phyloP scores from a whole-genome alignment of 208 protist genomes.

The Acanthamoeba healyi region DNA sequence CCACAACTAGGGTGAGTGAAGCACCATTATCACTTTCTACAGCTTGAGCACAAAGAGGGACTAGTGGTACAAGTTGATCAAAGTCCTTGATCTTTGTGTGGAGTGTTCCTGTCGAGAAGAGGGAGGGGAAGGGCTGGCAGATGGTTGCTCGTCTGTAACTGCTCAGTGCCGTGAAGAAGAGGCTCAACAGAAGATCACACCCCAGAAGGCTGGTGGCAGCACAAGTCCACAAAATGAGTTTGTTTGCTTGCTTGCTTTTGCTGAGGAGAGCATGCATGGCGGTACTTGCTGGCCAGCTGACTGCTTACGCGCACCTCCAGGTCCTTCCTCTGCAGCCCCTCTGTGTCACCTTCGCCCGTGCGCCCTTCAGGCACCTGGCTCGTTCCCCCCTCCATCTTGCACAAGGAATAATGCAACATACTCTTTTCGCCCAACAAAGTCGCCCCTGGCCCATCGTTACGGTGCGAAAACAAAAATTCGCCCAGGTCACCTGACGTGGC shows the following conservation, averaged over 20 bases:
- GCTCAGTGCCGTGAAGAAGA: slow-evolving; percentile 8
- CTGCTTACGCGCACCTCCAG: not conserved
- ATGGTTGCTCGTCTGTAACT: slow-evolving; percentile 57
- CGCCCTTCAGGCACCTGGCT: not conserved
- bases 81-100: slow-evolving; percentile 5
- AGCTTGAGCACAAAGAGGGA: not conserved
- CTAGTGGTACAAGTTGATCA: slow-evolving; percentile 33
- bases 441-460: too few relatives aligned
- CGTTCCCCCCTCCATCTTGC: not conserved
- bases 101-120: not conserved
- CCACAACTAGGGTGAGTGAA: not conserved
- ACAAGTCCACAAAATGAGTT: not conserved
- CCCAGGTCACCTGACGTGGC: too few relatives aligned
- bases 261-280: not conserved
- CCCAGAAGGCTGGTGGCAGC: not conserved
- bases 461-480: too few relatives aligned
- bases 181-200: slow-evolving; percentile 53
- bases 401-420: too few relatives aligned
- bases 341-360: not conserved
- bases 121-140: slow-evolving; percentile 24
- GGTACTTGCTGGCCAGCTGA: not conserved
- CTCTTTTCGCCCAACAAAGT: too few relatives aligned
- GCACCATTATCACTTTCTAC: not conserved
- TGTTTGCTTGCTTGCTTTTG: too few relatives aligned
- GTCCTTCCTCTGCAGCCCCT: not conserved